Percentiles rank a stretch among this genome's conserved stretches.
These are phyloP conservation scores for Epicoccum sorghinum DNA, from an alignment of 2,329 filamentous ascomycete genomes.

Conservation along the genomic window DNA sequence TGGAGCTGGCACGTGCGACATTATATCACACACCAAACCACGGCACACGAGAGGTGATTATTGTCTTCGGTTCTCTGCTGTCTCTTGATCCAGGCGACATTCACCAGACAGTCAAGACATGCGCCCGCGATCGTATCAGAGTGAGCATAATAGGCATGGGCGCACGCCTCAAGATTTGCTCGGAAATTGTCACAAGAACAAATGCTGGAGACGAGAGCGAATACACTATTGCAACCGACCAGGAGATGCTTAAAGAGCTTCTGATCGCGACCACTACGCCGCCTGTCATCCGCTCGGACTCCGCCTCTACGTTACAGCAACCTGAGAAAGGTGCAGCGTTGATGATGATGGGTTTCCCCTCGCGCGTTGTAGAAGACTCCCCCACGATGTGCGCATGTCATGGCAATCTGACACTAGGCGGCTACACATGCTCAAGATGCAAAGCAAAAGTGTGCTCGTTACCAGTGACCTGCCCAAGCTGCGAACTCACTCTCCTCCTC, in stretches of 20 bases:
- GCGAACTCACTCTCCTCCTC: constrained; percentile 88
- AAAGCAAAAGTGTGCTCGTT: constrained; percentile 86
- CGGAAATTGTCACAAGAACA: constrained; percentile 84
- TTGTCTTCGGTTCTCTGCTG: constrained; percentile 88
- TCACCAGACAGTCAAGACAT: constrained; percentile 80
- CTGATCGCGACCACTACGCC: constrained; percentile 88
- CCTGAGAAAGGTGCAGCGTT: constrained; percentile 60
- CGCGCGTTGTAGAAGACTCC: constrained; percentile 74
- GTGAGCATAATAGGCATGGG: constrained; percentile 89
- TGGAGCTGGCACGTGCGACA: constrained; percentile 91
- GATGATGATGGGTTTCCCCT: constrained; percentile 98
- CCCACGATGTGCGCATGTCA: constrained; percentile 90
- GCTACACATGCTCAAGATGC: constrained; percentile 91
- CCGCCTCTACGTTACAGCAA: constrained; percentile 34
- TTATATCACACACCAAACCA: constrained; percentile 94
- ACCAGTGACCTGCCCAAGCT: constrained; percentile 89
- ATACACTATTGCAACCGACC: constrained; percentile 86
- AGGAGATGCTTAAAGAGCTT: constrained; percentile 87
- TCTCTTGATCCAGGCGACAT: constrained; percentile 95
- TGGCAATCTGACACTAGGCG: constrained; percentile 78
- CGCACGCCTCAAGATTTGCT: constrained; percentile 90
- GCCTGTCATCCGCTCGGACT: constrained; percentile 73
- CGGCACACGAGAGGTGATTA: constrained; percentile 88
- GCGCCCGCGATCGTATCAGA: constrained; percentile 82
- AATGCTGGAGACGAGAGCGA: constrained; percentile 77